A percentile compares a stretch with the other conserved stretches of the same genome.
These are phyloP conservation scores for Alternaria sp. DNA, from an alignment of 2,329 filamentous ascomycete genomes.

Conservation along the genomic window DNA sequence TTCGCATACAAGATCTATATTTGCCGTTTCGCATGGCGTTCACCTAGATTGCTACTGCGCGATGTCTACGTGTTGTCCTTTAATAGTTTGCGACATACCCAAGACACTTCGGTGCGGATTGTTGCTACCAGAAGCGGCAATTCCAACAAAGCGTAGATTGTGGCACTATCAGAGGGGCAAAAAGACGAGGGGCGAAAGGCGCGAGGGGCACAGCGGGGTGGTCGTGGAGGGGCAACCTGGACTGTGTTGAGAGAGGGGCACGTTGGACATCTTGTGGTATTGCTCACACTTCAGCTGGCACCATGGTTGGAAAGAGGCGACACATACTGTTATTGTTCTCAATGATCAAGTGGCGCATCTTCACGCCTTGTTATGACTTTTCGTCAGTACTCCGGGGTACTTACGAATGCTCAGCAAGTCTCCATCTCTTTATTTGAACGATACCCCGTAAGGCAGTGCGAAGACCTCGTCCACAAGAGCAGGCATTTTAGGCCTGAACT, in stretches of 20 bases:
- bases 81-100: neutral
- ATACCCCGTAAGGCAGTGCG: neutral
- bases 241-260: constrained; percentile 1
- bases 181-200: constrained; percentile 11
- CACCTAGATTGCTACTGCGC: neutral
- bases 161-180: constrained; percentile 29
- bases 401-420: neutral
- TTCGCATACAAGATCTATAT: neutral
- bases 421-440: neutral
- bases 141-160: constrained; percentile 1
- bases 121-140: neutral
- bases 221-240: constrained; percentile 14
- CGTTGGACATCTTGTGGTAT: neutral
- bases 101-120: neutral
- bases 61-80: neutral
- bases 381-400: neutral
- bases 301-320: neutral
- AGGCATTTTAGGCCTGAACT: neutral
- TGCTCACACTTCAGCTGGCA: neutral
- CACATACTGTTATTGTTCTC: neutral
- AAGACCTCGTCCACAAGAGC: neutral
- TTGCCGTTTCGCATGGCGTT: neutral
- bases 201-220: constrained; percentile 16
- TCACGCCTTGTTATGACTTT: neutral
- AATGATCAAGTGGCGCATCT: neutral